Base-by-base conservation (phyloP, 306 rosid genomes). In the Dalbergia cochinchinensis region DNA sequence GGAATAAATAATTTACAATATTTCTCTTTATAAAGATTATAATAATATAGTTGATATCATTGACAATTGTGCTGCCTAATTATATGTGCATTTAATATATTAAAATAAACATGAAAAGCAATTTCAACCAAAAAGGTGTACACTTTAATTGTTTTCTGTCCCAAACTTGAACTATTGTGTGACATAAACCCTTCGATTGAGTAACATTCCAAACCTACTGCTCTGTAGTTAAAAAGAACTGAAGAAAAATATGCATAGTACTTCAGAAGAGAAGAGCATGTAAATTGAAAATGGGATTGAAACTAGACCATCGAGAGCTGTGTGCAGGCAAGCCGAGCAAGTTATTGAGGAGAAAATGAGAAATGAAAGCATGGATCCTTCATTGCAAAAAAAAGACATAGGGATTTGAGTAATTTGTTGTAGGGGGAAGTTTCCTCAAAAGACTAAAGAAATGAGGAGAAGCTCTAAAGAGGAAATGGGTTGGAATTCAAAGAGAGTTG, bases 101-200 rank as follows among this genome's bases (percentile, higher is more conserved):
- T 44, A 44, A 48, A 73, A 57, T 67, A 37, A 39, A 73, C 78
- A 59, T 59, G 48, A 59, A 73, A 68, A 71, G 54, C 33, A 54
- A 54, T 41, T 71, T 71, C 76, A 7, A 9, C 76, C 47, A 71
- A 68, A 20, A 37, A 16, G 22, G 8, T 22, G 19, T 7, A 11
- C 51, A 6, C 3, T 57, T 55, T 37, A 37, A 7, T 73, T 37
- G 12, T 73, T 58, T 55, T 55, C 6, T 44, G 12, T 37, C 66
- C 51, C 66, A 73, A 39, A 18, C 39, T 72, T 18, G 12, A 19
- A 55, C 37, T 55, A 1, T 55, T 3, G 15, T 72, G 63, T 64
- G 70, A 42, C 51, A 37, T 48, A 11, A 33, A 33, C 44, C 41
- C 20, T 62, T 62, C 54, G 42, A 63, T 76, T 12, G 62, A 76